Evolutionary conservation across 306 rosid genomes (phyloP).

Genomic region (Canavalia ensiformis): DNA sequence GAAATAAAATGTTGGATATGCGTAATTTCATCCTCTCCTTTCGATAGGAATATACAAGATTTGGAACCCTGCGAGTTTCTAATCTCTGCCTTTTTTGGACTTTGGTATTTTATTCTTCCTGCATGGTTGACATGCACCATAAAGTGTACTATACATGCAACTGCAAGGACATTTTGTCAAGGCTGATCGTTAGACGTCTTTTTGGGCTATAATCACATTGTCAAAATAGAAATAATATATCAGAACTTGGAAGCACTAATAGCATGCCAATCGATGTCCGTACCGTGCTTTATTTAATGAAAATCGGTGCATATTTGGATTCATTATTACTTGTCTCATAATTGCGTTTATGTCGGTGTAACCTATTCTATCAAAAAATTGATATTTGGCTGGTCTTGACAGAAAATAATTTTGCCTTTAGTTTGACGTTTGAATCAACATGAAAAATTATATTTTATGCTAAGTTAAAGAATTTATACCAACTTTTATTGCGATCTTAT

Average conservation of each 20-base stretch:
- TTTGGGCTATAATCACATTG: constrained; percentile 4
- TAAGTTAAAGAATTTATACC: too few relatives aligned
- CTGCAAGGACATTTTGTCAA: constrained; percentile 33
- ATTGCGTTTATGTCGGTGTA: too few relatives aligned
- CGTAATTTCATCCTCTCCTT: not conserved
- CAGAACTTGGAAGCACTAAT: constrained; percentile 36
- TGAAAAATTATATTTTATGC: too few relatives aligned
- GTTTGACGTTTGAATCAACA: too few relatives aligned
- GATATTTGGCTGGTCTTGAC: too few relatives aligned
- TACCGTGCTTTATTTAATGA: too few relatives aligned
- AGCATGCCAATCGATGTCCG: too few relatives aligned
- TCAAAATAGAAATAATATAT: constrained; percentile 44
- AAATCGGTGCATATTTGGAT: too few relatives aligned
- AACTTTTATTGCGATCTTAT: too few relatives aligned
- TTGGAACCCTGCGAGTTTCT: constrained; percentile 29
- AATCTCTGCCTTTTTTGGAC: constrained; percentile 42
- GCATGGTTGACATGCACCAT: constrained; percentile 27
- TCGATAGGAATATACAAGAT: constrained; percentile 9
- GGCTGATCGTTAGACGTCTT: not conserved
- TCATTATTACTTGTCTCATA: too few relatives aligned
- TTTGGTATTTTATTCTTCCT: constrained; percentile 35
- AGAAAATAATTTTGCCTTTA: too few relatives aligned
- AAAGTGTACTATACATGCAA: constrained; percentile 52
- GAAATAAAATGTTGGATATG: constrained; percentile 48
- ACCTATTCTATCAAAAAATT: too few relatives aligned